Base-by-base conservation (phyloP, 352 stramenopile species). In the Pythium pyrilobum region DNA sequence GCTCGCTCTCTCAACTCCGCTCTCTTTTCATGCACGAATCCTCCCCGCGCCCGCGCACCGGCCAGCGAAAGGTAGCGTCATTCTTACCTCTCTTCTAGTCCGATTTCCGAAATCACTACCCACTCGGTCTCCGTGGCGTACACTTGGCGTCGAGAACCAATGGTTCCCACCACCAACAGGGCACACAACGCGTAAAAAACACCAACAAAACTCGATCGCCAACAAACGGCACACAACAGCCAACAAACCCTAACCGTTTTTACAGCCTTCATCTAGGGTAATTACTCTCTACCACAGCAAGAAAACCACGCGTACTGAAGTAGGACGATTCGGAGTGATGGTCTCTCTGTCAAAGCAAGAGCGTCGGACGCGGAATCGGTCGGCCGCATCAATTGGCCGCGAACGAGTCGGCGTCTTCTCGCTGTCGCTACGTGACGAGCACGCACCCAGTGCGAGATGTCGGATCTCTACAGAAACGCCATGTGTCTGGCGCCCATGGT, bases 401-500 rank as follows among this genome's bases (percentile, higher is more conserved):
- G 21, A 34, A 8, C 25, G 41, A 36, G 2, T 5, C 15, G 18
- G 16, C 37, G n/a, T n/a, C n/a, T n/a, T n/a, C n/a, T n/a, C n/a
- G n/a, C 34, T n/a, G 34, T 36, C 15, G 31, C 31, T 15, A 15
- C 31, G 31, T 15, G 15, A 8, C 8, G 34, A 40, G n/a, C 48
- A 27, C 15, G 12, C 13, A 23, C 33, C 27, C 28, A 11, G 12
- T 16, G 15, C 25, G 47, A 46, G 5, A 72, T 71, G 67, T 65
- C 60, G 16, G 68, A 85, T 55, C 67, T 94, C 16, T 94, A 84
- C 42, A 64, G 66, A 56, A 89, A 89, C 49, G 82, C 77, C 51
- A 66, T 89, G 49, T 93, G 82, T 62, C 54, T 95, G 15, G 93
- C 92, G 44, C 95, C 94, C 27, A 98, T 98, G 95, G 94, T 98